phyloP scores from a whole-genome alignment of 176 grass and related monocot genomes.

The Stipa capillata region DNA sequence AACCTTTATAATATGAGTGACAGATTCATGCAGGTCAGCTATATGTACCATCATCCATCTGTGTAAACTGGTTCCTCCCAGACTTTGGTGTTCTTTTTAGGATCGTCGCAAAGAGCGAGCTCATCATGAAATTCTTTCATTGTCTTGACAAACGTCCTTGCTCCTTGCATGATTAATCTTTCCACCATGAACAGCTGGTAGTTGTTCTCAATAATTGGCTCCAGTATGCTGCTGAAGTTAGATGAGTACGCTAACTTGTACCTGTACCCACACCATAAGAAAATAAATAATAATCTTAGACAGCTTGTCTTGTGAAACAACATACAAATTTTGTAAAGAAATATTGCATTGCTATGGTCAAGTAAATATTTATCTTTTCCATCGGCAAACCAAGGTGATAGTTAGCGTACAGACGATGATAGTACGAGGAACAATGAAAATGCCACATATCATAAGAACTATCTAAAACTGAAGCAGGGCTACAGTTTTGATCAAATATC shows the following conservation, averaged over 20 bases:
- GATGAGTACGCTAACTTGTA: conserved; percentile 78
- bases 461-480: neutral
- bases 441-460: no score
- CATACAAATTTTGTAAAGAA: neutral
- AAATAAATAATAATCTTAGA: neutral
- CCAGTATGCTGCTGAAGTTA: conserved; percentile 78
- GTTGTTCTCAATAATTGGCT: conserved; percentile 66
- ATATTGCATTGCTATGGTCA: neutral
- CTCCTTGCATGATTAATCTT: conserved; percentile 81
- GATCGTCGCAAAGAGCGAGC: conserved; percentile 73
- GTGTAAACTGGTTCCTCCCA: conserved; percentile 88
- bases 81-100: conserved; percentile 77
- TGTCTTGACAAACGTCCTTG: conserved; percentile 81
- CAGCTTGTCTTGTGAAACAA: neutral
- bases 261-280: conserved; percentile 27
- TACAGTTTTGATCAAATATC: neutral
- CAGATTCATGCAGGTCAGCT: neutral
- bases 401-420: neutral
- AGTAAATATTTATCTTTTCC: neutral
- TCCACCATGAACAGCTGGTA: conserved; percentile 94
- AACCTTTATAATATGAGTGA: neutral
- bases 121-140: conserved; percentile 82
- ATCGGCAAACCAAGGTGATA: neutral
- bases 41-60: conserved; percentile 21
- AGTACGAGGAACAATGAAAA: neutral